A percentile compares a stretch with the other conserved stretches of the same genome.
Conservation (phyloP, 1,139 yeast genomes). For the Blastobotrys illinoisensis region DNA sequence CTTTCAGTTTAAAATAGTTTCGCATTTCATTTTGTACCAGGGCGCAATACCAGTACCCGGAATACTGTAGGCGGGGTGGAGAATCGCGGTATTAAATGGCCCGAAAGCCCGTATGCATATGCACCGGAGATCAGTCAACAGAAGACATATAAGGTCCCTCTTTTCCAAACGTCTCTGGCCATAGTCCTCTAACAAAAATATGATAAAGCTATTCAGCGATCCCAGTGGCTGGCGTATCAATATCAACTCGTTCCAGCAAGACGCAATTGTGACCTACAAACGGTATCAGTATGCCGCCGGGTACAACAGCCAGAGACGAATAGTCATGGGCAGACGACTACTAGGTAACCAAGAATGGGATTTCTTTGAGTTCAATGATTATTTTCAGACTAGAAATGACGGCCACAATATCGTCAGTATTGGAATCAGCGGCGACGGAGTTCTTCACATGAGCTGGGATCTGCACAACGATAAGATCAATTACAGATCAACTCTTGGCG, state of each 20-base stretch:
- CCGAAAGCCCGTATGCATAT: background rate
- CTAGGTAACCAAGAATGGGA: constrained; percentile 2
- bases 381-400: constrained; percentile 19
- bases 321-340: constrained; percentile 4
- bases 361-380: constrained; percentile 13
- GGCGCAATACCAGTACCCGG: too few species aligned
- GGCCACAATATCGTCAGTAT: constrained; percentile 22
- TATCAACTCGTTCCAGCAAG: constrained; percentile 11
- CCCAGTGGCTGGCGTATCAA: constrained; percentile 2
- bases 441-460: constrained; percentile 22
- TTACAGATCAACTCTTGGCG: constrained; percentile 7
- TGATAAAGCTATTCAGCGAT: background rate
- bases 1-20: too few species aligned
- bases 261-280: constrained; percentile 8
- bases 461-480: constrained; percentile 20
- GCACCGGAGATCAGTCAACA: background rate
- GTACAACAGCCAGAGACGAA: constrained; percentile 3
- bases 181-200: background rate
- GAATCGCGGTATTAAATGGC: background rate
- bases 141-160: background rate
- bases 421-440: constrained; percentile 24
- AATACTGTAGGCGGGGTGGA: background rate
- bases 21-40: too few species aligned
- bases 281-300: constrained; percentile 7
- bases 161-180: background rate